phyloP scores from a whole-genome alignment of 2,329 filamentous ascomycete genomes.

The Calonectria honghensis region DNA sequence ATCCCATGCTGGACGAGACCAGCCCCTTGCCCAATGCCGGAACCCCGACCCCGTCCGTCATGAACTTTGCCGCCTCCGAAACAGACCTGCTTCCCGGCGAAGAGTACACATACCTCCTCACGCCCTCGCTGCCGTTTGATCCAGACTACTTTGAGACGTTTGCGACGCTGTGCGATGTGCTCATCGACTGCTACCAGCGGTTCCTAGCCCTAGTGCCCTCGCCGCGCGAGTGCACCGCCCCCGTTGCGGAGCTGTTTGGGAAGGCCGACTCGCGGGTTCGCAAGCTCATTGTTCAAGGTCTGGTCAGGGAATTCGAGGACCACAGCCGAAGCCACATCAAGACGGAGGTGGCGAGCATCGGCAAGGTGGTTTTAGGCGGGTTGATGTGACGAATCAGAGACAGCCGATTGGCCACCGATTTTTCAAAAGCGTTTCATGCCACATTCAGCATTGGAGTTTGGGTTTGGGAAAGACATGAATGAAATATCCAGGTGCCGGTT shows the following conservation, averaged over 20 bases:
- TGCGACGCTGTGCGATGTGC: conserved; percentile 93
- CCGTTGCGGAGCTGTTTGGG: conserved; percentile 88
- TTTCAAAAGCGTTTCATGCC: conserved; percentile 29
- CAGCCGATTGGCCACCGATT: conserved; percentile 26
- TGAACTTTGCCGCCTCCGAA: conserved; percentile 75
- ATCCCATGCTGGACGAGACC: conserved; percentile 58
- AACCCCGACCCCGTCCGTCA: conserved; percentile 65
- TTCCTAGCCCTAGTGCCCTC: conserved; percentile 85
- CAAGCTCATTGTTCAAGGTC: conserved; percentile 90
- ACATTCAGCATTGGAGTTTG: conserved; percentile 47
- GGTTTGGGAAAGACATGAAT: conserved; percentile 43
- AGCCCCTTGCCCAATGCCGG: conserved; percentile 53
- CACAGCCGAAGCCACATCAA: conserved; percentile 84
- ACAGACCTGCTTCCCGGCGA: conserved; percentile 85
- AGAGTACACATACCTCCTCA: conserved; percentile 91
- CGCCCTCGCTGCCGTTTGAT: conserved; percentile 94
- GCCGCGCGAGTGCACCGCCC: conserved; percentile 81
- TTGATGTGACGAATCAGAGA: conserved; percentile 74
- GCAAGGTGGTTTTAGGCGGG: conserved; percentile 91
- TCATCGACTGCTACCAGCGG: conserved; percentile 93
- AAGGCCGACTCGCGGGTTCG: conserved; percentile 91
- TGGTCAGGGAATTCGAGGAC: conserved; percentile 96
- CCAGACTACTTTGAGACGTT: conserved; percentile 99
- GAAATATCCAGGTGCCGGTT: conserved; percentile 47
- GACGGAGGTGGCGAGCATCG: conserved; percentile 88